Conservation (phyloP, 2,329 filamentous ascomycete species). For the Myriosclerotinia scirpicola region DNA sequence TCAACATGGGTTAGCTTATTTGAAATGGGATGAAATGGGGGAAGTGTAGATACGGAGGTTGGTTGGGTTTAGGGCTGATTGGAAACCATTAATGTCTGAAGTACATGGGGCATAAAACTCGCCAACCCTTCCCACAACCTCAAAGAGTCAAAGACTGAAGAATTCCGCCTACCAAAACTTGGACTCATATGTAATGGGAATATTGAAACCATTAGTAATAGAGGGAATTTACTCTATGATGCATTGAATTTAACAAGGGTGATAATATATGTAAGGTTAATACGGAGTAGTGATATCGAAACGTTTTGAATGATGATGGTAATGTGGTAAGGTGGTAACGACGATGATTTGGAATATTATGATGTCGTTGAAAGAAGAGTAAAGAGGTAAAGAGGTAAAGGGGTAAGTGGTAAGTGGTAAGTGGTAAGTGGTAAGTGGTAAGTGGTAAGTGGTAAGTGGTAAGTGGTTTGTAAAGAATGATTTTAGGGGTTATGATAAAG, state of each 20-base stretch:
- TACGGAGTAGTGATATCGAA: neutral
- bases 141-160: no score
- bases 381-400: neutral
- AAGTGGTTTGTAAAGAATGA: neutral
- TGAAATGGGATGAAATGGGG: constrained; percentile 22
- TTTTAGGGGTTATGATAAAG: neutral
- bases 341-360: neutral
- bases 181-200: neutral
- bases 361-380: constrained; percentile 4
- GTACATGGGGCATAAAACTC: constrained; percentile 33
- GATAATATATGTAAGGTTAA: neutral
- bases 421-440: no score
- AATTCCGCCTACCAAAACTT: neutral
- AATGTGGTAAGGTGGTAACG: neutral
- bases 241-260: neutral
- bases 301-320: neutral
- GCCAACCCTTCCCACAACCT: constrained; percentile 4
- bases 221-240: neutral
- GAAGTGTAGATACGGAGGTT: constrained; percentile 9
- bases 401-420: neutral
- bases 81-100: constrained; percentile 34
- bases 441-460: no score
- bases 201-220: neutral
- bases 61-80: constrained; percentile 26
- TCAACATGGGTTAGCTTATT: constrained; percentile 15